Conservation (phyloP, 805 yeast species). For the Candida sonorensis region DNA sequence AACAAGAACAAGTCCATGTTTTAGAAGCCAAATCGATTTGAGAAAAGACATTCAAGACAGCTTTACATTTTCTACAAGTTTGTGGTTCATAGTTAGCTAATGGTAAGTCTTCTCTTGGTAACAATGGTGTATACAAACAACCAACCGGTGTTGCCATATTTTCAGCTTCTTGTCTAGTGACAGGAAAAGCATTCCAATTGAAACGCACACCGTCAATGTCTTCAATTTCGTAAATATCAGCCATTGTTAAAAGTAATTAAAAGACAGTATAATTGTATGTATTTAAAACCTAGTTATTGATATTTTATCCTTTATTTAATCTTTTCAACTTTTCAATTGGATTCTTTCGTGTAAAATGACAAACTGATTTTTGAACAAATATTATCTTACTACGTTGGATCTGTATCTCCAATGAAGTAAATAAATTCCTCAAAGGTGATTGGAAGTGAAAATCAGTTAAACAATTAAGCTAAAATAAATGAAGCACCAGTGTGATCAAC, state of each 20-base stretch:
- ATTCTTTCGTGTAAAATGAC: too few species aligned
- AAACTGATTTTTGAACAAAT: too few species aligned
- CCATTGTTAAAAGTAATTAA: too few species aligned
- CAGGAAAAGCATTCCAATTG: constrained; percentile 85
- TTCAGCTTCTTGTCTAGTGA: constrained; percentile 80
- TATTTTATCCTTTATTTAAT: too few species aligned
- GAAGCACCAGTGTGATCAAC: too few species aligned
- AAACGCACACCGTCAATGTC: constrained; percentile 62
- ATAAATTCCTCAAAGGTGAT: too few species aligned
- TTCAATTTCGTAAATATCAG: constrained; percentile 53
- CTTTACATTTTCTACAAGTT: constrained; percentile 76
- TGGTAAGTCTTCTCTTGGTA: constrained; percentile 68
- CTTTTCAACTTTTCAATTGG: constrained; percentile 1
- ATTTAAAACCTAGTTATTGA: too few species aligned
- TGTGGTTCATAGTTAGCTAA: constrained; percentile 83
- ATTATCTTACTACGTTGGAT: too few species aligned
- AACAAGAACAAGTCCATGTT: constrained; percentile 81
- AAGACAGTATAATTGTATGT: too few species aligned
- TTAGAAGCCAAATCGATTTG: constrained; percentile 69
- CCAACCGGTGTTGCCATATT: constrained; percentile 93
- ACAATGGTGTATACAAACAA: constrained; percentile 89
- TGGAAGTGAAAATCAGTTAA: too few species aligned
- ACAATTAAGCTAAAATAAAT: too few species aligned
- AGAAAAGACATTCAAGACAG: constrained; percentile 83
- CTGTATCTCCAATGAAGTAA: too few species aligned